Base-by-base conservation (phyloP, 176 grass and related monocot species). In the Triticum turgidum region DNA sequence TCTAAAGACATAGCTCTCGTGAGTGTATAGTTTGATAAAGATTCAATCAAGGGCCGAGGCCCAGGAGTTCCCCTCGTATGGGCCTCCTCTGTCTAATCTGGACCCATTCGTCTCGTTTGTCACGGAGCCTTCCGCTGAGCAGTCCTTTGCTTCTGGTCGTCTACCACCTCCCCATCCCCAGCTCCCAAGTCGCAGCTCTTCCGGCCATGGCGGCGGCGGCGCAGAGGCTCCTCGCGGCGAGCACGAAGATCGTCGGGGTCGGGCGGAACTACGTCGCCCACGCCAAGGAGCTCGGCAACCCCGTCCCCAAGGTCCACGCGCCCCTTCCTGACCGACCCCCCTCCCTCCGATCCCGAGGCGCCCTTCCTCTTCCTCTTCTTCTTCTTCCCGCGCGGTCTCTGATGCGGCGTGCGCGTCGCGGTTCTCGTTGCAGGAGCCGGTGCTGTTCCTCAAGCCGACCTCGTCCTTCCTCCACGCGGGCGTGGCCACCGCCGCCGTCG, bases 361-460 rank as follows among this genome's bases (percentile, higher is more conserved):
- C 64, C 25, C 24, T 21, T 45, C 39, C 4, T 8, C 12, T 1
- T 15, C 20, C 1, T 10, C 24, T 18, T 15, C 20, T 5, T 11
- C 52, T 47, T 27, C 20, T 18, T 51, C 71, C 63, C 1, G 14
- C 21, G 65, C 24, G 15, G 7, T 22, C n/a, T 78, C 62, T 82
- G 68, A 79, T 47, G 12, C 80, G 22, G 25, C 13, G 17, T 5
- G 1, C 15, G 10, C 10, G 80, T 21, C 8, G 12, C 22, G 21
- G 35, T 25, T 47, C 24, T 52, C 9, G 0, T 76, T 73, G 61
- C 86, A 99, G 97, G 97, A 94, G 85, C 97, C 94, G 24, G 97
- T 99, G 72, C 67, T 96, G 70, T 99, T 96, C 86, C 85, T 99
- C 87, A 99, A 96, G 80, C 94, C 92, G 13, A 99, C 94, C 69